phyloP scores from a whole-genome alignment of 257 asterid genomes.

The Ehretia macrophylla region DNA sequence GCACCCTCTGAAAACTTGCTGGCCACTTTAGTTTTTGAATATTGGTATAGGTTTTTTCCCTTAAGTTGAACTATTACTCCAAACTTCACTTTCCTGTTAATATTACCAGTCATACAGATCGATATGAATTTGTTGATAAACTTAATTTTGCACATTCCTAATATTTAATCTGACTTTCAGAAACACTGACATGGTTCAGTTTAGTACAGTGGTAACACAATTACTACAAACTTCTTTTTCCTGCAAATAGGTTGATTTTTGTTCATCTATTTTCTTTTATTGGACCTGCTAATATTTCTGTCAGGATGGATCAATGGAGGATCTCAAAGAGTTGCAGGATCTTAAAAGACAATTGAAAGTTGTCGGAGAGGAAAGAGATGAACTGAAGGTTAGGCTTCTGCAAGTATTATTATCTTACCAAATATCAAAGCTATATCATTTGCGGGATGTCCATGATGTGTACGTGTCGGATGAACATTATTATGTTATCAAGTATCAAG shows the following conservation, averaged over 20 bases:
- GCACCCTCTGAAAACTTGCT: no score
- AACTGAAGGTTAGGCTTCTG: conserved; percentile 55
- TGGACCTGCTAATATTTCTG: conserved; percentile 3
- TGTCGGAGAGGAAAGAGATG: conserved; percentile 71
- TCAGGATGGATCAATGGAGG: conserved; percentile 59
- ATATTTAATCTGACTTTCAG: no score
- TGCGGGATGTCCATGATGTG: no score
- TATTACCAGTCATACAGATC: no score
- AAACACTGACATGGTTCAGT: neutral
- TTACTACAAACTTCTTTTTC: neutral
- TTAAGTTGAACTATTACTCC: no score
- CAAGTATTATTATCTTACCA: neutral
- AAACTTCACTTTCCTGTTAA: no score
- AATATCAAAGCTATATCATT: neutral
- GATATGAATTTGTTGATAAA: no score
- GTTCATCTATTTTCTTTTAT: neutral
- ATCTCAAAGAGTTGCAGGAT: conserved; percentile 53
- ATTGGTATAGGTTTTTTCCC: no score
- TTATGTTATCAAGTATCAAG: neutral
- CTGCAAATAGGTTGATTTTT: conserved; percentile 2
- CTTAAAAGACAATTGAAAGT: conserved; percentile 57
- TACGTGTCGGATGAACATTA: neutral
- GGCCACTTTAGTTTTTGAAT: no score
- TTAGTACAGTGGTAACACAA: neutral
- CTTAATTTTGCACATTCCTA: no score